Evolutionary conservation across 2,329 filamentous ascomycete genomes (phyloP).

Genomic region (Leptosphaerulina australis): DNA sequence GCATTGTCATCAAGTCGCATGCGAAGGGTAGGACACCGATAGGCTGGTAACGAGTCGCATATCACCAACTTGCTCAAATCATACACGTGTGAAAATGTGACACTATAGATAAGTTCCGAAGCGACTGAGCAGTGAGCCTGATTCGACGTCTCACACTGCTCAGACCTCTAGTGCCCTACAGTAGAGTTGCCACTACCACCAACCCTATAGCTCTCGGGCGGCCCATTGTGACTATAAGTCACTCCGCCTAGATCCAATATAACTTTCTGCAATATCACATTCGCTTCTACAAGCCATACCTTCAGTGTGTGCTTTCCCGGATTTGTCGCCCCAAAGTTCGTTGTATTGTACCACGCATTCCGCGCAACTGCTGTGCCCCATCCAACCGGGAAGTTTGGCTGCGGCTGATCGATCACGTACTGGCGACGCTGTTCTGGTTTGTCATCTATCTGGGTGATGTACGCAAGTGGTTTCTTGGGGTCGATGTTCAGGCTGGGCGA

Average conservation of each 20-base stretch:
- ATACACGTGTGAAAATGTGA: too few species aligned
- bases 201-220: conserved; percentile 48
- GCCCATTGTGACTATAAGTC: conserved; percentile 42
- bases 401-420: conserved; percentile 51
- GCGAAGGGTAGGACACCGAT: too few species aligned
- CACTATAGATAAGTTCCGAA: too few species aligned
- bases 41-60: too few species aligned
- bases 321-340: conserved; percentile 41
- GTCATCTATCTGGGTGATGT: conserved; percentile 58
- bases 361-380: conserved; percentile 60
- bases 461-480: conserved; percentile 57
- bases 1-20: too few species aligned
- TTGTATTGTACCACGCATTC: conserved; percentile 57
- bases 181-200: conserved; percentile 22
- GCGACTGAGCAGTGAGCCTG: neutral
- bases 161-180: neutral
- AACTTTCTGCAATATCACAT: conserved; percentile 48
- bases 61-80: too few species aligned
- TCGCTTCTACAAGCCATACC: conserved; percentile 55
- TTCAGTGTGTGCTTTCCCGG: conserved; percentile 52
- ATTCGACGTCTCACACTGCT: neutral
- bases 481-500: conserved; percentile 58
- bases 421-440: conserved; percentile 47
- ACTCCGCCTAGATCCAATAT: conserved; percentile 47
- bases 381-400: conserved; percentile 53